phyloP scores from a whole-genome alignment of 73 alveolate genomes.

The Durusdinium trenchii region DNA sequence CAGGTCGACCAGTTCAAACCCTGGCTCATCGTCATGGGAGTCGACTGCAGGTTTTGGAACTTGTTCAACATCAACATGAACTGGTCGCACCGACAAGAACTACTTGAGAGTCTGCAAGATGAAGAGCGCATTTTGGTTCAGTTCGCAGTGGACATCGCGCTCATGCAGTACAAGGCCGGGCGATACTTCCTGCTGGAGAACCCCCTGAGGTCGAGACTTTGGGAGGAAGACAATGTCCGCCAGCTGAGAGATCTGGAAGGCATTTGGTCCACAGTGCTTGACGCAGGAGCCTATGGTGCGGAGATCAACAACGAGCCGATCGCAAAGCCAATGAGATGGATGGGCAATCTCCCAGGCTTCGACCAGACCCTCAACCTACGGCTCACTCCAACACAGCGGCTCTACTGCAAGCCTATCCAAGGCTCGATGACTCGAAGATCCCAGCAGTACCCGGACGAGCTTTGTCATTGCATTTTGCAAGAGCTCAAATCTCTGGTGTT shows the following conservation, averaged over 20 bases:
- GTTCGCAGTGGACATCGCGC: not conserved
- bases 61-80: not conserved
- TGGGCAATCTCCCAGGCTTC: not conserved
- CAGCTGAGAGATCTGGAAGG: not conserved
- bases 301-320: not conserved
- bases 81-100: not conserved
- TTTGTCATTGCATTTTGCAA: not conserved
- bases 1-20: not conserved
- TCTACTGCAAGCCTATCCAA: not conserved
- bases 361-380: not conserved
- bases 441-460: not conserved
- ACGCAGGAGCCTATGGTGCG: not conserved
- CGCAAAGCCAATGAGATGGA: not conserved
- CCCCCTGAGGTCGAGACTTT: not conserved
- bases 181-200: slow-evolving; percentile 12
- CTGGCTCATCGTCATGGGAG: not conserved
- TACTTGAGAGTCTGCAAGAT: not conserved
- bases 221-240: not conserved
- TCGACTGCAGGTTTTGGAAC: not conserved
- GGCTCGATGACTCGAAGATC: not conserved
- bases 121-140: not conserved
- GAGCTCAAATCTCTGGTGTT: not conserved
- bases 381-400: not conserved
- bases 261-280: not conserved
- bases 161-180: not conserved